Evolutionary conservation across 2,329 filamentous ascomycete genomes (phyloP), one percentile per base, ranked within the genome.

Genomic region (Bipolaris cookei): DNA sequence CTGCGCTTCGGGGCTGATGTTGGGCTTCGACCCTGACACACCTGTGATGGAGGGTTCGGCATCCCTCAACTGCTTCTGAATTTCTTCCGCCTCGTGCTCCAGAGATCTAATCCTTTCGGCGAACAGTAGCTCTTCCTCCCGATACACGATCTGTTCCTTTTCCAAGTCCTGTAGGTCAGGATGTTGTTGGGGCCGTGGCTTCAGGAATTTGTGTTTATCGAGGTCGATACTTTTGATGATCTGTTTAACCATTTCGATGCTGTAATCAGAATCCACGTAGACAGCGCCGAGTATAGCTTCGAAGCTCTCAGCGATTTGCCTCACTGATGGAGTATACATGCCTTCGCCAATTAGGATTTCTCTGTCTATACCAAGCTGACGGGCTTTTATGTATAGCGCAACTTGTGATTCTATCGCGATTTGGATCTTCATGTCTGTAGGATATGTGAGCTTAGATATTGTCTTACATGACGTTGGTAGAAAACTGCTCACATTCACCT

Each of bases 221-320:
- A 69, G 35, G 11, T 52, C 42, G 14, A 63, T 18, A 7, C n/a
- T 39, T 2, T 35, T 45, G 21, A 68, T 23, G n/a, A 65, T 52
- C 3, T 43, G 35, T n/a, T 56, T 56, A 2, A 69, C 59, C 20
- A 20, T 44, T 5, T 44, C 28, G 6, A 65, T 10, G 8, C 28
- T 46, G 11, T 61, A 35, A 11, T 45, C 51, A 14, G 64, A 66
- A 47, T 70, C 67, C 28, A 66, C 25, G 43, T 67, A 68, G 2
- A 68, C 45, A 35, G 67, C 67, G n/a, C 66, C 67, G 13, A 70
- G 32, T 32, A 70, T 53, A 10, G 67, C 63, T 47, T 68, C 66
- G 14, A 70, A 53, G 4, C 64, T 57, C 46, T 70, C 67, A 5
- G 64, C 61, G 11, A 66, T 47, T 8, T 53, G n/a, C 35, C 58